Conservation (phyloP, 371 early-diverging fungal species). For the Ordospora pajunii region DNA sequence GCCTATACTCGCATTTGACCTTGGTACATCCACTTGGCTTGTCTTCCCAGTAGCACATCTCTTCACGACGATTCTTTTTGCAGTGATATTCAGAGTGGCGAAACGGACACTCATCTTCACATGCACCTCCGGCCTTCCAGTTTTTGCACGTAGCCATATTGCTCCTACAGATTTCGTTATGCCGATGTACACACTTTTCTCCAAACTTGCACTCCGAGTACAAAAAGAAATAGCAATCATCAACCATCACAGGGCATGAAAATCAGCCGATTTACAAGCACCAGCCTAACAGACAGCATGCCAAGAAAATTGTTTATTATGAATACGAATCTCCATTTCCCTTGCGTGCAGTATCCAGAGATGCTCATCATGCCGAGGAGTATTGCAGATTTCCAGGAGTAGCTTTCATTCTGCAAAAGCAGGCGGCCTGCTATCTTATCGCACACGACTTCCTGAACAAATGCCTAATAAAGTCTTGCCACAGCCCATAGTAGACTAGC, state of each 20-base stretch:
- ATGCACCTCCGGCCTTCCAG: constrained; percentile 50
- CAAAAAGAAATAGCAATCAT: constrained; percentile 62
- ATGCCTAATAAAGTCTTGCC: constrained; percentile 7
- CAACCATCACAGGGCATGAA: constrained; percentile 29
- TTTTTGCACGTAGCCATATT: constrained; percentile 50
- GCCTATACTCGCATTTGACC: constrained; percentile 57
- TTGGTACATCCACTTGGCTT: constrained; percentile 54
- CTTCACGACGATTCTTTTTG: constrained; percentile 44
- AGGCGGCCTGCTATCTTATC: neutral
- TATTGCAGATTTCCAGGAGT: no score
- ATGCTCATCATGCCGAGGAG: no score
- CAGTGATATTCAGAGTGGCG: constrained; percentile 59
- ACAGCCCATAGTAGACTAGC: constrained; percentile 6
- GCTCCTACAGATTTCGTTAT: constrained; percentile 50
- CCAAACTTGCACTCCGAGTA: constrained; percentile 56
- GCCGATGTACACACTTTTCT: constrained; percentile 54
- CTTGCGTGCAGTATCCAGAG: no score
- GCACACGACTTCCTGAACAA: neutral
- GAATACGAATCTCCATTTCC: neutral
- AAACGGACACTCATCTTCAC: constrained; percentile 53
- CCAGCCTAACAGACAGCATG: neutral
- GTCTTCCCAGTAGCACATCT: constrained; percentile 60
- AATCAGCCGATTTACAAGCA: neutral
- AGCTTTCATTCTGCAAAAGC: no score
- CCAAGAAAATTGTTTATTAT: neutral